These are phyloP conservation scores for Craterostigma plantagineum DNA, from an alignment of 257 asterid genomes.

Conservation along the genomic window DNA sequence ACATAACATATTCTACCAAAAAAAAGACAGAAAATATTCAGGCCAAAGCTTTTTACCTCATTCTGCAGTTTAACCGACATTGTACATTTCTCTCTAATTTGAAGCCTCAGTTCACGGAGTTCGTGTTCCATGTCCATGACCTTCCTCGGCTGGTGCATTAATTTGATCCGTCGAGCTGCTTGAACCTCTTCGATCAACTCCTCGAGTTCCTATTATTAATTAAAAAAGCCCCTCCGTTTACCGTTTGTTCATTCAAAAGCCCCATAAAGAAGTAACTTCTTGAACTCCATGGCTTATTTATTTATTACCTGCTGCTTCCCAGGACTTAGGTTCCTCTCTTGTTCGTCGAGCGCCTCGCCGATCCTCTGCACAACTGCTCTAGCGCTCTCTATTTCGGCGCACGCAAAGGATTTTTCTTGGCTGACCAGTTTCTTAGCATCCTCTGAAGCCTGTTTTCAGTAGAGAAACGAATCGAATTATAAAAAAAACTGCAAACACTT, in stretches of 20 bases:
- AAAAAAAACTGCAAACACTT: too few relatives aligned
- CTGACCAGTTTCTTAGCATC: slow-evolving; percentile 90
- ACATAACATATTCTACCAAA: neutral
- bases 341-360: slow-evolving; percentile 91
- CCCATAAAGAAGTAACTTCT: neutral
- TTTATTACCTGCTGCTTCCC: slow-evolving; percentile 41
- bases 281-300: too few relatives aligned
- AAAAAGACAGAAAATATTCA: neutral
- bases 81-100: slow-evolving; percentile 55
- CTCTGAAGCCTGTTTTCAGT: slow-evolving; percentile 67
- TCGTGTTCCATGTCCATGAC: slow-evolving; percentile 92
- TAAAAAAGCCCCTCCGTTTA: neutral
- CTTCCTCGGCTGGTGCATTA: slow-evolving; percentile 58
- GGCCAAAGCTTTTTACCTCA: slow-evolving; percentile 29
- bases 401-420: slow-evolving; percentile 97
- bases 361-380: slow-evolving; percentile 89
- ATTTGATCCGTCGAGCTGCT: slow-evolving; percentile 70
- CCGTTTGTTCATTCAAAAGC: too few relatives aligned
- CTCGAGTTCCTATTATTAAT: slow-evolving; percentile 22
- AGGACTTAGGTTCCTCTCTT: slow-evolving; percentile 57
- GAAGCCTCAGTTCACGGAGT: slow-evolving; percentile 66
- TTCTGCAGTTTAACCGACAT: slow-evolving; percentile 58
- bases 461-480: neutral
- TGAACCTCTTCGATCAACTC: slow-evolving; percentile 80
- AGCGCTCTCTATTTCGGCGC: slow-evolving; percentile 98